These are phyloP conservation scores for Drosera spatulata DNA, from an alignment of 179 eudicot genomes.

Conservation along the genomic window DNA sequence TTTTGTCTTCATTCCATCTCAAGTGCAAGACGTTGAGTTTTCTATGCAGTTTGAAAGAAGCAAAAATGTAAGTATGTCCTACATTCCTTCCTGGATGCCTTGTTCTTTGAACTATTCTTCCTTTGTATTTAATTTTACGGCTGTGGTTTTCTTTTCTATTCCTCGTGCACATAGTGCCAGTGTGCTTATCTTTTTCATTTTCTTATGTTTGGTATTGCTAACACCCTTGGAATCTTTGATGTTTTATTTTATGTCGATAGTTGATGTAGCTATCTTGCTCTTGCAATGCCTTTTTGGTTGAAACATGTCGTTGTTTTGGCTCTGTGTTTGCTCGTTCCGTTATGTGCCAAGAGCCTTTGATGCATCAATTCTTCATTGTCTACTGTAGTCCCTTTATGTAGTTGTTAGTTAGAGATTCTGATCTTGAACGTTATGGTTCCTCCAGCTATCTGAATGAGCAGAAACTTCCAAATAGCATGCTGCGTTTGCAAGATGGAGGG, in stretches of 20 bases:
- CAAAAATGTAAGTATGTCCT: constrained; percentile 48
- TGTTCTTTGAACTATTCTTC: background rate
- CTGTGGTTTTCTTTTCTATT: no score
- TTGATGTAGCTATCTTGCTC: background rate
- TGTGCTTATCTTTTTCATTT: background rate
- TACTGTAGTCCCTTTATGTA: no score
- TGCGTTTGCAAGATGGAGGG: constrained; percentile 45
- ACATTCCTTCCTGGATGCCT: background rate
- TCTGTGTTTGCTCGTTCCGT: no score
- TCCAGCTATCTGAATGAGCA: constrained; percentile 79
- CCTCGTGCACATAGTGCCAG: background rate
- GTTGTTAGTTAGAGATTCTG: background rate
- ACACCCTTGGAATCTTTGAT: background rate
- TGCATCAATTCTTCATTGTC: no score
- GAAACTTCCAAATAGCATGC: constrained; percentile 78
- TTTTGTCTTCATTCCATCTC: constrained; percentile 63
- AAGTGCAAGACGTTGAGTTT: constrained; percentile 83
- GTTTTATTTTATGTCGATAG: background rate
- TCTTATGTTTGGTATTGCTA: background rate
- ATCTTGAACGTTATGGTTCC: constrained; percentile 8
- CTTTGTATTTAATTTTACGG: no score
- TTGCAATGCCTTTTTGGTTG: background rate
- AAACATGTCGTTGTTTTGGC: no score
- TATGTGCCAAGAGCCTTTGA: no score
- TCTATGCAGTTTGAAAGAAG: constrained; percentile 74